Evolutionary conservation across 2,329 filamentous ascomycete species (phyloP).

Genomic region (Leptosphaerulina australis): DNA sequence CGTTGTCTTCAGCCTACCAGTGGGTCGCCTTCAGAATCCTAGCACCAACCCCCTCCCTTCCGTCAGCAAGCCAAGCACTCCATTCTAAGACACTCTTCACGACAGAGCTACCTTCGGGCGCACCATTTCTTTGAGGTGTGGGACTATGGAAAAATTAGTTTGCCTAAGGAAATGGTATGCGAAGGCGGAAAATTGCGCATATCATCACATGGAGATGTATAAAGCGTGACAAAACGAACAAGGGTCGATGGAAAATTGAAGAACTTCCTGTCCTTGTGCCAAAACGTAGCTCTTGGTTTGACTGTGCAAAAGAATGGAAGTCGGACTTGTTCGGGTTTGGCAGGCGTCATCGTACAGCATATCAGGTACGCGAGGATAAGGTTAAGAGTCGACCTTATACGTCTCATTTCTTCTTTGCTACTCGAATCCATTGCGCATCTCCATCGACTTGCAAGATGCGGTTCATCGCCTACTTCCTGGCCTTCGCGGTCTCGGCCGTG

Average conservation of each 20-base stretch:
- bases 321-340: conserved; percentile 14
- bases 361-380: conserved; percentile 21
- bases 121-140: no score
- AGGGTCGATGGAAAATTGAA: neutral
- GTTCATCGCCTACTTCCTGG: neutral
- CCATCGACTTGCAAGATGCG: conserved; percentile 14
- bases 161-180: no score
- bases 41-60: no score
- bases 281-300: neutral
- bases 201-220: neutral
- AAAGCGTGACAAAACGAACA: neutral
- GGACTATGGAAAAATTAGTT: no score
- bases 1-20: no score
- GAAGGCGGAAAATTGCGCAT: neutral
- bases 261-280: neutral
- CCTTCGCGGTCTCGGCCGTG: conserved; percentile 14
- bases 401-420: neutral
- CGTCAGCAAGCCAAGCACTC: neutral
- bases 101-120: no score
- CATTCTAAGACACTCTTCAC: no score
- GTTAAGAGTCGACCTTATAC: conserved; percentile 7
- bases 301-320: neutral
- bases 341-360: conserved; percentile 17
- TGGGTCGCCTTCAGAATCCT: no score
- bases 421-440: neutral